Percentiles rank a stretch among this genome's conserved stretches.
These are phyloP conservation scores for Phytophthora citricola DNA, from an alignment of 352 stramenopile species.

Conservation along the genomic window DNA sequence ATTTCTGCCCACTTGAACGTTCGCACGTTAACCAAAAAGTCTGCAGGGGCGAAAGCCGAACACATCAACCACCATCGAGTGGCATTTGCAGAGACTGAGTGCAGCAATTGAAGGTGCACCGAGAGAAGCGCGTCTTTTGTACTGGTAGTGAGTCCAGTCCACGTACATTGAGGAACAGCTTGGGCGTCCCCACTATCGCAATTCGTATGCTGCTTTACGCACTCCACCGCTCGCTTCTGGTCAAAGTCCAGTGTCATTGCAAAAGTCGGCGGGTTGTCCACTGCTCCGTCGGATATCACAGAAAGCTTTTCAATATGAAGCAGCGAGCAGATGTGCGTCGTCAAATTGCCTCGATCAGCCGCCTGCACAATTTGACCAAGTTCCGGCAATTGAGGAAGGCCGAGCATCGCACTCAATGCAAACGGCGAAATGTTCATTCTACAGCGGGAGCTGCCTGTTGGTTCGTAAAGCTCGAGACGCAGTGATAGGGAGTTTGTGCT, in stretches of 20 bases:
- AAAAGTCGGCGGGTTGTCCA: constrained; percentile 10
- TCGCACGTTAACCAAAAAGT: constrained; percentile 17
- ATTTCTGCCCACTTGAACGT: constrained; percentile 22
- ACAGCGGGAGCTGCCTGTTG: constrained; percentile 44
- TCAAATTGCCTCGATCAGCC: constrained; percentile 15
- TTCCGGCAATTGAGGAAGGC: constrained; percentile 13
- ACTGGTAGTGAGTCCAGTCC: constrained; percentile 14
- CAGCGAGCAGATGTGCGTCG: constrained; percentile 54
- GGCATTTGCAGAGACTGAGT: not conserved
- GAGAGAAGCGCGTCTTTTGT: constrained; percentile 20
- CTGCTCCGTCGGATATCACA: constrained; percentile 15
- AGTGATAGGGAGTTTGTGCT: constrained; percentile 3
- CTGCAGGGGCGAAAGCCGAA: constrained; percentile 36
- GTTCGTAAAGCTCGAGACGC: constrained; percentile 51
- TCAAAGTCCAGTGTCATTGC: constrained; percentile 25
- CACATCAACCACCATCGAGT: constrained; percentile 20
- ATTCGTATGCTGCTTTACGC: constrained; percentile 12
- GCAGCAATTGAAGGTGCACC: constrained; percentile 22
- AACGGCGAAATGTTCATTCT: constrained; percentile 15
- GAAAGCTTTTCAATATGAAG: constrained; percentile 34
- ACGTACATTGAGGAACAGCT: constrained; percentile 1
- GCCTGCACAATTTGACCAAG: not conserved
- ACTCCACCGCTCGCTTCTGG: constrained; percentile 8
- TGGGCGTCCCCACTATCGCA: not conserved
- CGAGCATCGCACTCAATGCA: constrained; percentile 18